Conservation (phyloP, 805 yeast genomes). For the Ogataea siamensis region DNA sequence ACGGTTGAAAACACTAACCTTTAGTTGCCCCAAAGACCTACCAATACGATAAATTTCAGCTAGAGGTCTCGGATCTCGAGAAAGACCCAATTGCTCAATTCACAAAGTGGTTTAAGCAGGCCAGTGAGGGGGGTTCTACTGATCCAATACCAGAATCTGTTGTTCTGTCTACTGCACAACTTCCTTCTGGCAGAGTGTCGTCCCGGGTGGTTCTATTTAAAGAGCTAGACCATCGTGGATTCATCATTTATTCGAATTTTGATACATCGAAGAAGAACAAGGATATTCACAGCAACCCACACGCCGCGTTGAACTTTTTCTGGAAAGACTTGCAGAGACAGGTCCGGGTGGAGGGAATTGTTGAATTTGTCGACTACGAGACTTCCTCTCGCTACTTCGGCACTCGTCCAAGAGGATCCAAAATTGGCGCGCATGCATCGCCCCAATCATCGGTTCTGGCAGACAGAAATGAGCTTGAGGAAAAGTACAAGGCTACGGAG, state of each 20-base stretch:
- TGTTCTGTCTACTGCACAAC: conserved; percentile 83
- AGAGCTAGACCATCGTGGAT: conserved; percentile 83
- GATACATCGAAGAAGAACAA: conserved; percentile 75
- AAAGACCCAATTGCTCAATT: conserved; percentile 74
- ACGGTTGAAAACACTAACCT: conserved; percentile 2
- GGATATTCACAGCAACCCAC: conserved; percentile 69
- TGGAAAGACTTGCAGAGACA: conserved; percentile 92
- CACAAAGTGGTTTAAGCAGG: conserved; percentile 81
- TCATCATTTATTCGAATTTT: conserved; percentile 91
- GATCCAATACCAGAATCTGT: conserved; percentile 77
- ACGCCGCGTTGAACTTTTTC: conserved; percentile 83
- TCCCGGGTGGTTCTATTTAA: conserved; percentile 83
- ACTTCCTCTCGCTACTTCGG: conserved; percentile 75
- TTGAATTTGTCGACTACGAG: conserved; percentile 70
- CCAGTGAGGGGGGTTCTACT: conserved; percentile 46
- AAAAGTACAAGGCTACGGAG: conserved; percentile 44
- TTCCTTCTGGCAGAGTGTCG: conserved; percentile 90
- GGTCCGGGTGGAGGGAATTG: conserved; percentile 85
- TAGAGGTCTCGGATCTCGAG: conserved; percentile 52
- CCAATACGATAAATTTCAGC: conserved; percentile 71
- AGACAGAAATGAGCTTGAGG: conserved; percentile 61
- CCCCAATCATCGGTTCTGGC: conserved; percentile 72
- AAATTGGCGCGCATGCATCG: conserved; percentile 96
- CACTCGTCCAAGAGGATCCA: conserved; percentile 89
- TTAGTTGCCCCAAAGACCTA: conserved; percentile 81